Base-by-base conservation (phyloP, 768 basidiomycete genomes). In the Russula ochroleuca region DNA sequence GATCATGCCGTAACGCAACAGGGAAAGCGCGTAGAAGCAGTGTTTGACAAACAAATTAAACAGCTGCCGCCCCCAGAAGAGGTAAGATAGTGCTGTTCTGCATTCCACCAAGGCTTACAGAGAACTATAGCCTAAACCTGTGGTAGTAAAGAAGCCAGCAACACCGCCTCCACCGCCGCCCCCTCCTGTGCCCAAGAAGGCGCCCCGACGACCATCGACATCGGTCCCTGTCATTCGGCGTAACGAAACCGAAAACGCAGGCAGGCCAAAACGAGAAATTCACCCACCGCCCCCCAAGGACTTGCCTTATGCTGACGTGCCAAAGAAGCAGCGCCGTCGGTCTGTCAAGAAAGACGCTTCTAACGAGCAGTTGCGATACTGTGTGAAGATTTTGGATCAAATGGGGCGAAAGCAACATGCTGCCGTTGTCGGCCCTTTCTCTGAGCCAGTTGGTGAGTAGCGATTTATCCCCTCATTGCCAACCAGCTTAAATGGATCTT, bases 211-310 rank as follows among this genome's bases (percentile, higher is more conserved):
- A 58, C 78, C 86, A 1, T 95, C 93, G 17, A 86, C 89, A 2
- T 87, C 91, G 11, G 80, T 92, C 2, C 92, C 94, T 47, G 84
- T 85, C 62, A 90, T 94, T 68, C 84, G 93, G 60, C 90, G 93
- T 51, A 88, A 86, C 28, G 91, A 92, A 6, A 73, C 73, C 15
- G 80, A 81, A 62, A 78, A 80, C 64, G 78, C 75, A 28, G 82
- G 83, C 25, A 86, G 97, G n/a, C 96, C 96, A 2, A 98, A 98
- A 77, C 91, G 97, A 59, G 97, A 99, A 74, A 95, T 98, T 33
- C 96, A 98, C 72, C 92, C 96, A 4, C 96, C 95, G 13, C 89
- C 93, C 23, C 86, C 94, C 0, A 95, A 94, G 75, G 96, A 98
- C 70, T 75, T 94, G 11, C 83, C 88, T 0, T 97, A 96, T 72